phyloP scores from a whole-genome alignment of 2,329 filamentous ascomycete genomes.

The Monilinia aucupariae region DNA sequence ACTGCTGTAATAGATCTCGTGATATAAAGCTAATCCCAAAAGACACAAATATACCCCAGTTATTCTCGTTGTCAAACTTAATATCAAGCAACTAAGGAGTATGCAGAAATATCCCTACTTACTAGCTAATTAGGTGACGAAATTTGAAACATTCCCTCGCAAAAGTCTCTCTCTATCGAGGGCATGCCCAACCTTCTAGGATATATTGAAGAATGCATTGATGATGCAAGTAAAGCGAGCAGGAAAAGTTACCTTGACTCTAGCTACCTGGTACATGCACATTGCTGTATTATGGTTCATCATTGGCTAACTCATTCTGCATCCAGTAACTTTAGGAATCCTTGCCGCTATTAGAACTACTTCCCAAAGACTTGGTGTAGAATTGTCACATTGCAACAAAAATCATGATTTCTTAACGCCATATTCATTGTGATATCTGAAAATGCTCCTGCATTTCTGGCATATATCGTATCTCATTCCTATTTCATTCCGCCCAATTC shows the following conservation, averaged over 20 bases:
- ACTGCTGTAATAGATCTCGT: no score
- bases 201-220: neutral
- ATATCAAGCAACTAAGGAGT: no score
- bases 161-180: no score
- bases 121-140: no score
- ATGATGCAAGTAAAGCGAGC: neutral
- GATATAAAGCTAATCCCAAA: no score
- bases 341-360: neutral
- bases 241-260: neutral
- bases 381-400: neutral
- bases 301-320: neutral
- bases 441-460: conserved; percentile 14
- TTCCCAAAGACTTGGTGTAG: neutral
- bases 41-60: no score
- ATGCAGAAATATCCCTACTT: no score
- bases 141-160: no score
- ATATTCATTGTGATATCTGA: conserved; percentile 12
- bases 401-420: conserved; percentile 1
- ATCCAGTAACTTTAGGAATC: neutral
- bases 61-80: no score
- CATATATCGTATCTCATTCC: conserved; percentile 5
- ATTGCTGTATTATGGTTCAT: neutral
- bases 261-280: neutral
- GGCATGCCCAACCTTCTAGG: no score
- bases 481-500: conserved; percentile 1